Conservation (phyloP, 495 filamentous ascomycete genomes). For the Tuber umbilicatum region DNA sequence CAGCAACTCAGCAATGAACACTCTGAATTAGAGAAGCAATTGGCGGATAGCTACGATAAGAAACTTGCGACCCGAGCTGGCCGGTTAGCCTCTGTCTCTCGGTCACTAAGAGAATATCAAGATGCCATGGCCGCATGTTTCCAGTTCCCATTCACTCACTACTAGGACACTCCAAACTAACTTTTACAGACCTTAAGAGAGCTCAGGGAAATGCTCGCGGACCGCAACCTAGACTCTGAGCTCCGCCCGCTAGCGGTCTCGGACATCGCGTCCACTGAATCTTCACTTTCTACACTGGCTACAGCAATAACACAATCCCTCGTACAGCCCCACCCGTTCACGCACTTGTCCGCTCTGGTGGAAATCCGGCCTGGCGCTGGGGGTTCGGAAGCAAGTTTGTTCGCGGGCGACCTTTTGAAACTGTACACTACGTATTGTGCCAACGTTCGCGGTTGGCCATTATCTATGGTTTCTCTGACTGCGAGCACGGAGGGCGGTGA, state of each 20-base stretch:
- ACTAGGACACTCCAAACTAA: constrained; percentile 44
- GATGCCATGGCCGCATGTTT: constrained; percentile 39
- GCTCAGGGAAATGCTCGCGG: constrained; percentile 53
- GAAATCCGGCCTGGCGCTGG: constrained; percentile 93
- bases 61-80: constrained; percentile 69
- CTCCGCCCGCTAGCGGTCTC: constrained; percentile 64
- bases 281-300: constrained; percentile 55
- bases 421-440: constrained; percentile 85
- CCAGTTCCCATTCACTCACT: background rate
- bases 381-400: constrained; percentile 81
- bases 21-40: constrained; percentile 53
- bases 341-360: constrained; percentile 80
- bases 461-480: constrained; percentile 44
- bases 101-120: constrained; percentile 65
- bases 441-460: constrained; percentile 47
- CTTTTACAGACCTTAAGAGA: constrained; percentile 51
- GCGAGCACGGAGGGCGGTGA: constrained; percentile 54
- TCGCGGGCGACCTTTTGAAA: constrained; percentile 73
- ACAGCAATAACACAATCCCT: constrained; percentile 63
- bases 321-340: constrained; percentile 85
- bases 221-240: constrained; percentile 57
- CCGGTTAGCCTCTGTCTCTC: constrained; percentile 62
- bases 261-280: constrained; percentile 61
- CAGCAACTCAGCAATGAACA: constrained; percentile 62
- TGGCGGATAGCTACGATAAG: constrained; percentile 60